Evolutionary conservation across 2,329 filamentous ascomycete genomes (phyloP).

Genomic region (Colletotrichum aenigma): DNA sequence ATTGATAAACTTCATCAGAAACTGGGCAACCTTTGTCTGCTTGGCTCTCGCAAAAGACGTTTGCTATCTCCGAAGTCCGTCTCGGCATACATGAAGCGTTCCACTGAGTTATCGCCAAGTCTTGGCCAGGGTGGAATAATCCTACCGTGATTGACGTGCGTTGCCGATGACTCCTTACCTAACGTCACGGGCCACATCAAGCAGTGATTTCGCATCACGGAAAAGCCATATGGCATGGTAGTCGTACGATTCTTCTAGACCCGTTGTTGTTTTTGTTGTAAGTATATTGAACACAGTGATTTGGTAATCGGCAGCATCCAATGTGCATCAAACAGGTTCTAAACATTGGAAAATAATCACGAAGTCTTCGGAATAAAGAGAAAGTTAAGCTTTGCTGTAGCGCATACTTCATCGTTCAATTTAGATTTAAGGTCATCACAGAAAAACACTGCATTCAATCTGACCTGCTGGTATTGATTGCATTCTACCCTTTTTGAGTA

Average conservation of each 20-base stretch:
- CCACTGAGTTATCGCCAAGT: not conserved
- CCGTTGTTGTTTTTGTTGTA: too few species aligned
- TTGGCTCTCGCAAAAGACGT: not conserved
- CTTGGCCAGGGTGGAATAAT: not conserved
- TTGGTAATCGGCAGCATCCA: not conserved
- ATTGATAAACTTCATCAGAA: not conserved
- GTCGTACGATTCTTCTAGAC: not conserved
- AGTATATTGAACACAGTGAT: too few species aligned
- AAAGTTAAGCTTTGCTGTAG: not conserved
- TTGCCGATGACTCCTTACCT: not conserved
- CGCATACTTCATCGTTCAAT: not conserved
- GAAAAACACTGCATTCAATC: not conserved
- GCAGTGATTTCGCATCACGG: not conserved
- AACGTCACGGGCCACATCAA: not conserved
- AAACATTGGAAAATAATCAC: not conserved
- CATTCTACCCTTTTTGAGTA: not conserved
- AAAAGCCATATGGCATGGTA: not conserved
- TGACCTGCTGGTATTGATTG: not conserved
- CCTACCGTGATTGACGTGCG: not conserved
- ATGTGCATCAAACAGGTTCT: not conserved
- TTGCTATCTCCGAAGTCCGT: not conserved
- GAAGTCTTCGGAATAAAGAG: not conserved
- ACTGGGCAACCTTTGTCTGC: not conserved
- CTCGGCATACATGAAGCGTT: not conserved
- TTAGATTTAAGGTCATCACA: not conserved